Conservation (phyloP, 1,284 basidiomycete species). For the Anthracocystis walkeri region DNA sequence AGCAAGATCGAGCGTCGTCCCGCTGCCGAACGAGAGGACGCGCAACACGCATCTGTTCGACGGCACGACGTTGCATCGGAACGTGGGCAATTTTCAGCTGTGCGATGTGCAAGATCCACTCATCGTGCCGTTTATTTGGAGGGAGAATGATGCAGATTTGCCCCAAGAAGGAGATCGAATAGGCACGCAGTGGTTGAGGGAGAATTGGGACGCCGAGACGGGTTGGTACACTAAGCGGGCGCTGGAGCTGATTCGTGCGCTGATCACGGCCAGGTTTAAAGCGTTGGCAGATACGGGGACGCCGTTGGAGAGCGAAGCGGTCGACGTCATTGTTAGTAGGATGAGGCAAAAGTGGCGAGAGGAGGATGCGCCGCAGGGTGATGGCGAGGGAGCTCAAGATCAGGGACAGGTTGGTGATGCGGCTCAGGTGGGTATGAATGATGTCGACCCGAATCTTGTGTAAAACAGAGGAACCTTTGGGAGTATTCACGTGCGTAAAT, state of each 20-base stretch:
- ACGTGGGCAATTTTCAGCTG: conserved; percentile 90
- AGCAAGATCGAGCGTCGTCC: conserved; percentile 12
- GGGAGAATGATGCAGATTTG: conserved; percentile 11
- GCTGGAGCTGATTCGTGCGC: conserved; percentile 49
- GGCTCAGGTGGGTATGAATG: not conserved
- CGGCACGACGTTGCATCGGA: conserved; percentile 80
- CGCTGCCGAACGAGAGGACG: not conserved
- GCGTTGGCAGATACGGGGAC: conserved; percentile 26
- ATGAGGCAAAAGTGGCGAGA: conserved; percentile 25
- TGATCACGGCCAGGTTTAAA: conserved; percentile 48
- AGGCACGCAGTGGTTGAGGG: conserved; percentile 20
- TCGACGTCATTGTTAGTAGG: conserved; percentile 16
- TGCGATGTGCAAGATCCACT: conserved; percentile 89
- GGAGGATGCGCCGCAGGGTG: conserved; percentile 22
- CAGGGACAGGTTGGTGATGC: not conserved
- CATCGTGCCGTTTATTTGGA: conserved; percentile 49
- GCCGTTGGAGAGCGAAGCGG: conserved; percentile 5
- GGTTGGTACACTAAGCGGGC: conserved; percentile 59
- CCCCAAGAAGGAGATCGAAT: not conserved
- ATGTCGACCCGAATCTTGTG: conserved; percentile 11
- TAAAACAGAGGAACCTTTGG: not conserved
- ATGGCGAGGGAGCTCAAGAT: not conserved
- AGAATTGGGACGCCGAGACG: conserved; percentile 30
- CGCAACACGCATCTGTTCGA: conserved; percentile 85
- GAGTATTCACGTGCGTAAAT: not conserved